Evolutionary conservation across 2,329 filamentous ascomycete species (phyloP).

Genomic region (Fusarium caatingaense): DNA sequence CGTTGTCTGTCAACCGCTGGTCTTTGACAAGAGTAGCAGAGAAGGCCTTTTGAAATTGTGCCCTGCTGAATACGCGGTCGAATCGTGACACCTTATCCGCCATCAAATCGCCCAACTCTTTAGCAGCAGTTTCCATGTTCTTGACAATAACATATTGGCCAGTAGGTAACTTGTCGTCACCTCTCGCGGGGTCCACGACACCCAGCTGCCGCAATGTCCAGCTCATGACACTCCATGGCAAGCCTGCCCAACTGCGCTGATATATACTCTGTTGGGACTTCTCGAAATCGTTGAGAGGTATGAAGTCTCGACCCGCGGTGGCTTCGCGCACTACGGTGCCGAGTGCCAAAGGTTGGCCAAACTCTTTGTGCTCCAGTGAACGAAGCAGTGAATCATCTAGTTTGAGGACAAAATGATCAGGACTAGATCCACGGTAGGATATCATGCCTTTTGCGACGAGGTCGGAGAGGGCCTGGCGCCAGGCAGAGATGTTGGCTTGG

Average conservation of each 20-base stretch:
- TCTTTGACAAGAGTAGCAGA: constrained; percentile 62
- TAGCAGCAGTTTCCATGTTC: constrained; percentile 70
- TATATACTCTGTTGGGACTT: constrained; percentile 76
- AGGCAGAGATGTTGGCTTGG: constrained; percentile 80
- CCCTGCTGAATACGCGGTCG: constrained; percentile 74
- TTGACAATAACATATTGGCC: constrained; percentile 74
- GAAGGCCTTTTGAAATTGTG: constrained; percentile 72
- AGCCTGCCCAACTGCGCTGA: constrained; percentile 72
- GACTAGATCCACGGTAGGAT: constrained; percentile 54
- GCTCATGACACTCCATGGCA: constrained; percentile 75
- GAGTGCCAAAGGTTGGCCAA: constrained; percentile 83
- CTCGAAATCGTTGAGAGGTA: constrained; percentile 78
- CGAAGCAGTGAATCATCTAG: constrained; percentile 73
- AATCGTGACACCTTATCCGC: constrained; percentile 62
- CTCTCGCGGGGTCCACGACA: constrained; percentile 61
- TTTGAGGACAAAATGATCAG: constrained; percentile 64
- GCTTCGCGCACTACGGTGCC: constrained; percentile 83
- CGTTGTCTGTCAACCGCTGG: constrained; percentile 66
- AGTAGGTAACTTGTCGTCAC: constrained; percentile 66
- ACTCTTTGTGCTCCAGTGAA: constrained; percentile 79
- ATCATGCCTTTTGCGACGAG: constrained; percentile 72
- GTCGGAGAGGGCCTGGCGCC: constrained; percentile 78
- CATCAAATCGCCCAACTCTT: constrained; percentile 62
- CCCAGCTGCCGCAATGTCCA: constrained; percentile 82
- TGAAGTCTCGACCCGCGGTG: constrained; percentile 73